Base-by-base conservation (phyloP, 305 asterid genomes). In the Solanum hybrid region DNA sequence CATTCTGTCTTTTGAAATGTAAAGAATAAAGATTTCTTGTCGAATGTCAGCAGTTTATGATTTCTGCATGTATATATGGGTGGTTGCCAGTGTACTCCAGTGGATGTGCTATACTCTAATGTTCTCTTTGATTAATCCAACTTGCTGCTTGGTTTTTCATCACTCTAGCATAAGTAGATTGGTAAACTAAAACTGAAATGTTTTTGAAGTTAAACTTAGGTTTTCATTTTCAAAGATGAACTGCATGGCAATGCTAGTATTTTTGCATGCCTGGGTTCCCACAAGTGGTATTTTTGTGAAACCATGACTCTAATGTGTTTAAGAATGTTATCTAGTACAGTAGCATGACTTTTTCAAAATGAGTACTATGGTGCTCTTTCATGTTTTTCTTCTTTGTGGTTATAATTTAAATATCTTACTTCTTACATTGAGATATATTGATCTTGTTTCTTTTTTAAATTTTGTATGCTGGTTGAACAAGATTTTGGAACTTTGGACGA, bases 401-500 rank as follows among this genome's bases (percentile, higher is more conserved):
- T 24, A 84, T 84, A 51, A 51, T 84, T 84, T 84, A 31, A 84
- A 22, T 51, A 27, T 79, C 38, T 27, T 27, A 29, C 90, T n/a
- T 70, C 39, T 34, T 31, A 36, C 31, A 12, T 33, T 89, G 90
- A 86, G 79, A 37, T 41, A 27, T 79, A 84, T 51, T 84, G n/a
- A 84, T 20, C 75, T 79, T 79, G 22, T 79, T 79, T 79, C 1
- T 33, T 33, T 79, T 79, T 10, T 22, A 87, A 84, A 31, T 31
- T 51, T 84, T 7, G 88, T 12, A 70, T 90, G 75, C 29, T 82
- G 20, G 84, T 88, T 91, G 88, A 45, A 89, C 89, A 88, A 92
- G 99, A 91, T 98, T 90, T 95, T 95, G 93, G 99, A 98, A 92
- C 96, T 98, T 51, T 97, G 99, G 99, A 98, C 98, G 81, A 98